Percentiles rank a stretch among this genome's conserved stretches.
Evolutionary conservation across 2,329 filamentous ascomycete genomes (phyloP).

Genomic region (Clonostachys chloroleuca): DNA sequence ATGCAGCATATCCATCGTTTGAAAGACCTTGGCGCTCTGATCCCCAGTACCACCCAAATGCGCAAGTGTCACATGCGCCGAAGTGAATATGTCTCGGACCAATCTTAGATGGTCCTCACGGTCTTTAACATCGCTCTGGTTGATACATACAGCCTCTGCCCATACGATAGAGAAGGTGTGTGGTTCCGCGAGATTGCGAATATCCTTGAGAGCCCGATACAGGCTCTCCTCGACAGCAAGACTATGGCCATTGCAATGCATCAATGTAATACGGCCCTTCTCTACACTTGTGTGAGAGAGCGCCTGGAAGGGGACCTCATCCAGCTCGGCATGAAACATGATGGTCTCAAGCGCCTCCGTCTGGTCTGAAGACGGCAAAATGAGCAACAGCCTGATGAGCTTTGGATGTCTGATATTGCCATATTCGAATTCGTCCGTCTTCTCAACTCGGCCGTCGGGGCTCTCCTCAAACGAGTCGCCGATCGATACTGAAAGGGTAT

Average conservation of each 20-base stretch:
- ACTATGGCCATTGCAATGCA: slow-evolving; percentile 8
- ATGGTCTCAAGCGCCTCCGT: slow-evolving; percentile 8
- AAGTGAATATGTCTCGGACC: slow-evolving; percentile 6
- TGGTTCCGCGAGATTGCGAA: slow-evolving; percentile 6
- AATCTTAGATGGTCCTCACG: slow-evolving; percentile 8
- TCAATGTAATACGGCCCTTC: neutral
- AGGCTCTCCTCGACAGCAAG: slow-evolving; percentile 4
- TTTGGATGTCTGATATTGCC: slow-evolving; percentile 6
- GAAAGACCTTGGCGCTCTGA: slow-evolving; percentile 1
- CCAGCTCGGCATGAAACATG: slow-evolving; percentile 9
- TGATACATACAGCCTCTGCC: slow-evolving; percentile 13
- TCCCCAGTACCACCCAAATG: slow-evolving; percentile 4
- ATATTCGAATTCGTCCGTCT: slow-evolving; percentile 5
- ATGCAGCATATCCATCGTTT: slow-evolving; percentile 4
- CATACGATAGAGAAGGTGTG: slow-evolving; percentile 7
- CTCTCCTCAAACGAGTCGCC: slow-evolving; percentile 8
- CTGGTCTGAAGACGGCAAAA: slow-evolving; percentile 4
- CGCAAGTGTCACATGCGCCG: slow-evolving; percentile 2
- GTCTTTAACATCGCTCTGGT: slow-evolving; percentile 7
- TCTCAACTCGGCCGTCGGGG: slow-evolving; percentile 4
- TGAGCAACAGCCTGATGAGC: slow-evolving; percentile 8
- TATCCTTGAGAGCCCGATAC: slow-evolving; percentile 5
- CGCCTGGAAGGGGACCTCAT: slow-evolving; percentile 9
- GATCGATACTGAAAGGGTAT: slow-evolving; percentile 7
- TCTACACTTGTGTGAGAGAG: slow-evolving; percentile 5